phyloP scores from a whole-genome alignment of 306 rosid genomes.

The Canavalia gladiata region DNA sequence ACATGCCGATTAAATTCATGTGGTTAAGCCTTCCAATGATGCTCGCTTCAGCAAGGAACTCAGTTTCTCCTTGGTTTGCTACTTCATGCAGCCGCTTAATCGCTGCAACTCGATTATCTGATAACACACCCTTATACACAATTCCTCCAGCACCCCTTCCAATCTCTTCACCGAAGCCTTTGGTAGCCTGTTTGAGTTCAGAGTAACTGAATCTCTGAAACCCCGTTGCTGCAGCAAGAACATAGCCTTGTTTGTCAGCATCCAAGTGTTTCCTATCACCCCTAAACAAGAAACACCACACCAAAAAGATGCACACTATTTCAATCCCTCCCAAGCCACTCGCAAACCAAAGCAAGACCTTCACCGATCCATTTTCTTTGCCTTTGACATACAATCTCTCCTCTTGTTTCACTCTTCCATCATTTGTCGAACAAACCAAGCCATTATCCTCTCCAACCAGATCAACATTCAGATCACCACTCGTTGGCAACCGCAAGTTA shows the following conservation, averaged over 20 bases:
- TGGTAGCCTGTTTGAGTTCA: constrained; percentile 38
- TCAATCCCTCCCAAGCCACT: constrained; percentile 43
- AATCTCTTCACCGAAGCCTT: constrained; percentile 40
- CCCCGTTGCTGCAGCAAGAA: constrained; percentile 24
- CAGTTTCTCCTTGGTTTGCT: constrained; percentile 31
- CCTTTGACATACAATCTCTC: neutral
- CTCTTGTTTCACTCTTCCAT: neutral
- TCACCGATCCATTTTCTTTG: constrained; percentile 28
- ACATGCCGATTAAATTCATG: constrained; percentile 46
- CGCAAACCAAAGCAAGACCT: constrained; percentile 38
- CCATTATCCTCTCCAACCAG: neutral
- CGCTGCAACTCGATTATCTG: constrained; percentile 19
- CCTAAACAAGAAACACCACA: constrained; percentile 37
- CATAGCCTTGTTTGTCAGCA: constrained; percentile 4
- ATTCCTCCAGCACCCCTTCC: constrained; percentile 45
- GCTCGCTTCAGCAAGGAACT: constrained; percentile 37
- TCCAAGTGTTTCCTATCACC: neutral
- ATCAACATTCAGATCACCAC: too few relatives aligned
- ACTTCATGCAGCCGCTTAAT: constrained; percentile 17
- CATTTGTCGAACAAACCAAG: constrained; percentile 21
- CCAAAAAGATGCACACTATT: constrained; percentile 8
- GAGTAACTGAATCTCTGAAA: constrained; percentile 32
- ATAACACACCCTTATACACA: constrained; percentile 36
- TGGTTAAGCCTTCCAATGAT: constrained; percentile 49
- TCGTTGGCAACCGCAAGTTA: constrained; percentile 15